Evolutionary conservation across 192 early-diverging fungal genomes (phyloP), one percentile per base, ranked within the genome.

Genomic region (Chytriomyces sp.): DNA sequence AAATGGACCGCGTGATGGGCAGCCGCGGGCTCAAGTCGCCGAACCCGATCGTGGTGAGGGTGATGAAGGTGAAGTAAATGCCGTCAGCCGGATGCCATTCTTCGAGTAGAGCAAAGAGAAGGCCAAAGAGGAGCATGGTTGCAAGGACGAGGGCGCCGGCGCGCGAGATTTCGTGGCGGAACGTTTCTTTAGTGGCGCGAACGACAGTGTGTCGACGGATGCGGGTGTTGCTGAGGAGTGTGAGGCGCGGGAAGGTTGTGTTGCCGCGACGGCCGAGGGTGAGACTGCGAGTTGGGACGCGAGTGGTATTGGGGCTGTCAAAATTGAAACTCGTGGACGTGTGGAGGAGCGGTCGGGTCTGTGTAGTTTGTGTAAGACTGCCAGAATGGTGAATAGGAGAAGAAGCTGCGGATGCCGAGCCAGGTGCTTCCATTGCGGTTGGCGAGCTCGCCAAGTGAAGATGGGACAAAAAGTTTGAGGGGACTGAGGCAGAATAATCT

Each of bases 31-130:
- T 32, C 41, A 80, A 84, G 57, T 86, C 84, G 31, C 84, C 84
- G 22, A 70, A 39, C 60, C 78, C 80, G 52, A 86, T 86, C 8
- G 84, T 81, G 17, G 75, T 59, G 4, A 86, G 41, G 7, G 84
- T 32, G 26, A 59, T 60, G 72, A 75, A 84, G 3, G 78, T 64
- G 39, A 86, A 86, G 58, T 86, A 86, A 30, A 86, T 12, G 10
- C 82, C 81, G 49, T 86, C 84, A 44, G 52, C 22, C 1, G 44
- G 14, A 49, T 49, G 22, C 84, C 84, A 86, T 2, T 57, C 75
- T 60, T 86, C 84, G 5, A 86, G 63, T 28, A 30, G 66, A 2
- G 82, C 44, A 57, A 84, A 84, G n/a, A 77, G 22, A 1, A 25
- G 28, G 12, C 80, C 84, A 54, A 81, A 82, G 1, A 76, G 22